Conservation (phyloP, 1,284 basidiomycete species). For the Pyrrhoderma lamaoense region DNA sequence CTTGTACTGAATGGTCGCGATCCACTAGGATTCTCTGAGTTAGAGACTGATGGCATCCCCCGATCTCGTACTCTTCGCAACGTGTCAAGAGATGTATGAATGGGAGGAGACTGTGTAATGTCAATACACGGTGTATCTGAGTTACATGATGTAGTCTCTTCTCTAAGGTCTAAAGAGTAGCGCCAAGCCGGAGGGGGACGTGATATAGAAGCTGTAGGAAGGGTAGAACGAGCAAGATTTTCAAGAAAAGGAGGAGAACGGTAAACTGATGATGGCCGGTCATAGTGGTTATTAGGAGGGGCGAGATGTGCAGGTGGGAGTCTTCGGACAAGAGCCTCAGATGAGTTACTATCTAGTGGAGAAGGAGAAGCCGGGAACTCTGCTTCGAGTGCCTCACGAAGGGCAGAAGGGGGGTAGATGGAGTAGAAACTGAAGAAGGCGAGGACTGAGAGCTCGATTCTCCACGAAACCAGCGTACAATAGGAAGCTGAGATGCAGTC, state of each 20-base stretch:
- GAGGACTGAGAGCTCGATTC: conserved; percentile 19
- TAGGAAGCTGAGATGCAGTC: conserved; percentile 26
- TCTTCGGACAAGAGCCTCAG: conserved; percentile 25
- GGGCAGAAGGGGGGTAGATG: conserved; percentile 24
- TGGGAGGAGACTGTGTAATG: conserved; percentile 33
- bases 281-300: conserved; percentile 26
- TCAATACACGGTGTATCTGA: conserved; percentile 2
- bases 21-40: neutral
- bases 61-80: conserved; percentile 51
- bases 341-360: neutral
- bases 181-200: conserved; percentile 20
- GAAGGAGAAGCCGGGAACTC: conserved; percentile 27
- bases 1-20: conserved; percentile 17
- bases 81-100: conserved; percentile 51
- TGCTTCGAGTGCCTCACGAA: conserved; percentile 37
- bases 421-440: conserved; percentile 26
- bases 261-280: conserved; percentile 22
- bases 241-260: conserved; percentile 50
- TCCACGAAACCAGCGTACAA: conserved; percentile 44
- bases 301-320: conserved; percentile 45
- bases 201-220: conserved; percentile 56
- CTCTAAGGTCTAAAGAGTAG: conserved; percentile 22
- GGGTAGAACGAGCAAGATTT: conserved; percentile 51
- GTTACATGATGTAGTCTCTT: conserved; percentile 14
- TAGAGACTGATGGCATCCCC: conserved; percentile 26